These are phyloP conservation scores for Pichia rugopelliculosa DNA, from an alignment of 805 yeast species.

Conservation along the genomic window DNA sequence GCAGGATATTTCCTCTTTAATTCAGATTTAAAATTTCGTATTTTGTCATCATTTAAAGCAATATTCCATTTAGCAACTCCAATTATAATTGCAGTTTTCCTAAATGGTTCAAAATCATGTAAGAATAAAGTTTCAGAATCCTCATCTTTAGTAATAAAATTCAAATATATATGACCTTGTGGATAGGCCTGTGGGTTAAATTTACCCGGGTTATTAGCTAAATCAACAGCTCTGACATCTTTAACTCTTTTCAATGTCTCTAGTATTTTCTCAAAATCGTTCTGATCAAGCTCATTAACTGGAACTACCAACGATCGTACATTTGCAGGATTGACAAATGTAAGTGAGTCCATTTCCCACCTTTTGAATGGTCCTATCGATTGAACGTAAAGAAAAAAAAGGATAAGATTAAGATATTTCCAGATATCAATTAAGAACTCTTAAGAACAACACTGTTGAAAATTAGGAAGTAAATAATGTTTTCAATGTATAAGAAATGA, in stretches of 20 bases:
- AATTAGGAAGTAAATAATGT: no score
- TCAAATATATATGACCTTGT: slow-evolving; percentile 61
- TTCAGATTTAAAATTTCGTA: slow-evolving; percentile 27
- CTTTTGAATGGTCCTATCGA: not conserved
- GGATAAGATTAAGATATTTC: not conserved
- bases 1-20: slow-evolving; percentile 43
- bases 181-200: slow-evolving; percentile 88
- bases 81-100: slow-evolving; percentile 62
- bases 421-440: no score
- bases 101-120: slow-evolving; percentile 84
- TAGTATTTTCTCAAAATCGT: slow-evolving; percentile 37
- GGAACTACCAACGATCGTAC: slow-evolving; percentile 67
- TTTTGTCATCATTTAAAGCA: slow-evolving; percentile 18
- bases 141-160: slow-evolving; percentile 48
- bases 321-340: slow-evolving; percentile 57
- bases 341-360: slow-evolving; percentile 31
- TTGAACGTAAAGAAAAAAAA: not conserved
- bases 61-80: slow-evolving; percentile 34
- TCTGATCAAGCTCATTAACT: slow-evolving; percentile 38
- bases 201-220: slow-evolving; percentile 54
- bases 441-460: no score
- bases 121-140: slow-evolving; percentile 44
- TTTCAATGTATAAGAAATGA: no score
- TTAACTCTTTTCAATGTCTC: slow-evolving; percentile 38
- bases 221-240: slow-evolving; percentile 69